phyloP scores from a whole-genome alignment of 164 flowering plant genomes.

The Amborella trichopoda region DNA sequence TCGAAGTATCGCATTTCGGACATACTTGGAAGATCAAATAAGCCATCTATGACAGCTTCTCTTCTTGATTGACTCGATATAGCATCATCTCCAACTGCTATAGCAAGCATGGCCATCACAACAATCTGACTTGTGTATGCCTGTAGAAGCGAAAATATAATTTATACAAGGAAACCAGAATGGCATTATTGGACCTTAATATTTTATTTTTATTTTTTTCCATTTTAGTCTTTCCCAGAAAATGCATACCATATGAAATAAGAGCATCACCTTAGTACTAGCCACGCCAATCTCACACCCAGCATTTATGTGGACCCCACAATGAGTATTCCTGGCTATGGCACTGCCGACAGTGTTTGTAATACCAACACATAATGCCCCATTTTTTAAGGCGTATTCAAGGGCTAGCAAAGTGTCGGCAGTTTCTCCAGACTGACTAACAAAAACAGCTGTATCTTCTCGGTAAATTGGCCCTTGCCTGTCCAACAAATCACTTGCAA shows the following conservation, averaged over 20 bases:
- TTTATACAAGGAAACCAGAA: not conserved
- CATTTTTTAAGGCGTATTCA: slow-evolving; percentile 81
- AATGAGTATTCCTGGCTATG: slow-evolving; percentile 82
- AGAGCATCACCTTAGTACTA: slow-evolving; percentile 75
- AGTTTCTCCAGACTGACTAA: slow-evolving; percentile 99
- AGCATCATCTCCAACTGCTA: slow-evolving; percentile 80
- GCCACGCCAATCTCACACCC: slow-evolving; percentile 98
- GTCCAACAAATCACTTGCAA: slow-evolving; percentile 94
- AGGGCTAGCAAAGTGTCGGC: slow-evolving; percentile 86
- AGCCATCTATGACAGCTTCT: slow-evolving; percentile 74
- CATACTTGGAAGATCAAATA: slow-evolving; percentile 83
- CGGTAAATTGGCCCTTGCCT: slow-evolving; percentile 92
- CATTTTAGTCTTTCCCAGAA: not conserved
- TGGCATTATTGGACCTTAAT: too few relatives aligned
- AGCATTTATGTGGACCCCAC: slow-evolving; percentile 97
- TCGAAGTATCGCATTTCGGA: too few relatives aligned
- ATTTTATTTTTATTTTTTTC: not conserved
- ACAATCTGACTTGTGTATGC: slow-evolving; percentile 98
- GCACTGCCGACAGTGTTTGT: slow-evolving; percentile 98
- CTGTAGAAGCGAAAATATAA: slow-evolving; percentile 21
- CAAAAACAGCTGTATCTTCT: slow-evolving; percentile 96
- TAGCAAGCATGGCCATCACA: slow-evolving; percentile 92
- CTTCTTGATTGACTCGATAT: slow-evolving; percentile 70
- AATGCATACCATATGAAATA: not conserved
- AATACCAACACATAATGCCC: slow-evolving; percentile 95